Base-by-base conservation (phyloP, 176 grass and related monocot genomes). In the Triticum monococcum region DNA sequence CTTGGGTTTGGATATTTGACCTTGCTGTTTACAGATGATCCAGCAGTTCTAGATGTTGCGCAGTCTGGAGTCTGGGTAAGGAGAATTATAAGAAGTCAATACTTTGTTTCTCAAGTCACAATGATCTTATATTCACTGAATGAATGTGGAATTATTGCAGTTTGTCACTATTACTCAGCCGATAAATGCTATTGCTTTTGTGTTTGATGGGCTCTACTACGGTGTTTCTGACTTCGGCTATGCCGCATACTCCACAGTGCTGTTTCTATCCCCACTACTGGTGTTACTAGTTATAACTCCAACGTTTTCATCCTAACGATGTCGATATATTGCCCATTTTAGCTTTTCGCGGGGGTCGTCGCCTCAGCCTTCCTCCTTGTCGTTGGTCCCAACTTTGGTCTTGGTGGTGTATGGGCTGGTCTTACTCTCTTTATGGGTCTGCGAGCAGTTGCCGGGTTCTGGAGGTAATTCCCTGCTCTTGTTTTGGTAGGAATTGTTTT, bases 111-210 rank as follows among this genome's bases (percentile, higher is more conserved):
- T 57, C 17, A 41, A 85, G 25, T 87, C 22, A 24, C 43, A 56
- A 38, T 23, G 11, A 43, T 9, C 5, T 68, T 79, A 16, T 59
- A 7, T 70, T 54, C 73, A 76, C 5, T 16, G 45, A 9, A 67
- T 2, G 56, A 71, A 35, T 86, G 16, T 89, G 54, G 65, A 75
- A 22, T 78, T 30, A 12, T 76, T 89, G 88, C 96, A 98, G 96
- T 98, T 98, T 85, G 93, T 98, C 62, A 68, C 91, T 31, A 30
- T 98, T 91, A 95, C 96, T 61, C 96, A 98, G 79, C 93, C 93
- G 0, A 81, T 91, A 28, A 98, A 98, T 91, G 93, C 91, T 74
- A 83, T 95, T 83, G 96, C 96, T 72, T 98, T 98, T 83, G 95
- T 98, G 60, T 80, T 75, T 0, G 95, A 98, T 74, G 95, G 93